These are phyloP conservation scores for Myrica gale DNA, from an alignment of 306 rosid genomes.

Conservation along the genomic window DNA sequence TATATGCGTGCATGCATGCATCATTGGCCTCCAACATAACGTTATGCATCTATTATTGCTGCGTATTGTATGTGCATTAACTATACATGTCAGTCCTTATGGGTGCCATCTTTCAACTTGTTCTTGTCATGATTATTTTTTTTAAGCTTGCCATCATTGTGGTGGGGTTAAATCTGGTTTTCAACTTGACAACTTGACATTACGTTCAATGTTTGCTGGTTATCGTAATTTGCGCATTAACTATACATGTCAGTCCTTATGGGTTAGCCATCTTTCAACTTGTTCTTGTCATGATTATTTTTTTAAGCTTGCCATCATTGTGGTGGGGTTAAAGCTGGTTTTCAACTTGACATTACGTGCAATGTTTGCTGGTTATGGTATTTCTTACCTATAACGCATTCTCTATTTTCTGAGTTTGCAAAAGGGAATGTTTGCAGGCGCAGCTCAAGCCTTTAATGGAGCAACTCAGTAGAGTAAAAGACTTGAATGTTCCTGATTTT, in stretches of 20 bases:
- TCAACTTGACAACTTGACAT: neutral
- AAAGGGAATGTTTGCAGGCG: conserved; percentile 48
- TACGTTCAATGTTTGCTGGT: neutral
- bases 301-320: conserved; percentile 1
- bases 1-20: neutral
- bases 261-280: neutral
- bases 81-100: neutral
- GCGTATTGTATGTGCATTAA: neutral
- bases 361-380: conserved; percentile 16
- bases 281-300: conserved; percentile 4
- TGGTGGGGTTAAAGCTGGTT: conserved; percentile 22
- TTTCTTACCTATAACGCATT: conserved; percentile 2
- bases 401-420: conserved; percentile 9
- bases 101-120: neutral
- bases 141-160: neutral
- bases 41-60: neutral
- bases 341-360: neutral
- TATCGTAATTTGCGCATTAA: neutral
- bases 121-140: conserved; percentile 7
- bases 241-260: neutral
- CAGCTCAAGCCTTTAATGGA: conserved; percentile 91
- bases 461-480: conserved; percentile 80
- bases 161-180: conserved; percentile 22
- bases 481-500: conserved; percentile 87
- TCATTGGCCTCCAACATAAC: neutral